Evolutionary conservation across 805 yeast species (phyloP).

Genomic region (Metschnikowia anglica): DNA sequence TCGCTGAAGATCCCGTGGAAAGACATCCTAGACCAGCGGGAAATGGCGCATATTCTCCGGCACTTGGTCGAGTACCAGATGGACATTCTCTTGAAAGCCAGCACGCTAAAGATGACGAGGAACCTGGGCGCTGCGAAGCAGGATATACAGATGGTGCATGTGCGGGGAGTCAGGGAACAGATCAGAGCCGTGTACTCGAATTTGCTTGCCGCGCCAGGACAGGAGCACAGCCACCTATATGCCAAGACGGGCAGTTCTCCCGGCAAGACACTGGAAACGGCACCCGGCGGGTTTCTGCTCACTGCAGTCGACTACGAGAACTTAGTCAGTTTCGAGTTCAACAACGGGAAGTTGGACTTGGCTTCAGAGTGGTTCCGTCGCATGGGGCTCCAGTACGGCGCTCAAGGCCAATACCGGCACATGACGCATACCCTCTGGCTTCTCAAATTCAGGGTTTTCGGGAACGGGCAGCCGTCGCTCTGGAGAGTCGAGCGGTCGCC

Average conservation of each 20-base stretch:
- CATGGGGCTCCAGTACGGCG: slow-evolving; percentile 27
- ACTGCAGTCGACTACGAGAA: slow-evolving; percentile 36
- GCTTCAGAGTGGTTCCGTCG: slow-evolving; percentile 40
- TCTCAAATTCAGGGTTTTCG: slow-evolving; percentile 31
- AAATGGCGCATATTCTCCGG: slow-evolving; percentile 16
- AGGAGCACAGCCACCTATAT: slow-evolving; percentile 12
- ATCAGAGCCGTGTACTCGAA: slow-evolving; percentile 18
- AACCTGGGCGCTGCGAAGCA: neutral
- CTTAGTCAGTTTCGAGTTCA: slow-evolving; percentile 35
- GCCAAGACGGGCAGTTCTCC: neutral
- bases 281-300: neutral
- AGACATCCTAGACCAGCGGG: slow-evolving; percentile 11
- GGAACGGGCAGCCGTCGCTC: slow-evolving; percentile 32
- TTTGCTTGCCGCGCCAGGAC: slow-evolving; percentile 10
- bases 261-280: slow-evolving; percentile 1
- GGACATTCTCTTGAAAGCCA: slow-evolving; percentile 12
- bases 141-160: slow-evolving; percentile 9
- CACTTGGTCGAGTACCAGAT: slow-evolving; percentile 16
- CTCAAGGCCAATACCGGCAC: slow-evolving; percentile 9
- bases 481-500: slow-evolving; percentile 32
- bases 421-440: slow-evolving; percentile 39
- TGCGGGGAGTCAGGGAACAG: slow-evolving; percentile 15
- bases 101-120: slow-evolving; percentile 6
- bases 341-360: slow-evolving; percentile 39
- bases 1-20: slow-evolving; percentile 12